Percentiles rank a stretch among this genome's conserved stretches.
Evolutionary conservation across 192 early-diverging fungal genomes (phyloP).

Genomic region (Allomyces macrogynus): DNA sequence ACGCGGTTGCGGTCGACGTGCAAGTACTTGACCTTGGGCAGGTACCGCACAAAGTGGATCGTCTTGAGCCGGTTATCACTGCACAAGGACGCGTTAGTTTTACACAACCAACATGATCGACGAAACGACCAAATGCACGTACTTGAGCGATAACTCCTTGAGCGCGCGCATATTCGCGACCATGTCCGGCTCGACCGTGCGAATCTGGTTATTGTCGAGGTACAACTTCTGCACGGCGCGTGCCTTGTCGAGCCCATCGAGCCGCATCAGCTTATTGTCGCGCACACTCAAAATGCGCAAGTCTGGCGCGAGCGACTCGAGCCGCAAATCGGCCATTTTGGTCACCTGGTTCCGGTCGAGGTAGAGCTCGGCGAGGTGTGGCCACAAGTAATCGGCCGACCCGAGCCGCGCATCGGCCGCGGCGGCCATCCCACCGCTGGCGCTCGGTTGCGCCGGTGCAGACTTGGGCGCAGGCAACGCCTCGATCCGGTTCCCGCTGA

Average conservation of each 20-base stretch:
- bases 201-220: not conserved
- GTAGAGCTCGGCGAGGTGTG: not conserved
- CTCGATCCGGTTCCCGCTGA: not conserved
- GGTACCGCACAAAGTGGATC: not conserved
- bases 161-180: not conserved
- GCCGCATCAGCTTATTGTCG: not conserved
- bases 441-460: no score
- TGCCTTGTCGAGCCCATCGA: not conserved
- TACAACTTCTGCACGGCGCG: not conserved
- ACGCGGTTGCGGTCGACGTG: not conserved
- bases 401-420: not conserved
- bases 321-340: not conserved
- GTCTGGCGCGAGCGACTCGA: not conserved
- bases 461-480: not conserved
- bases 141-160: not conserved
- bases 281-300: not conserved
- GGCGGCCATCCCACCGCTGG: not conserved
- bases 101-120: no score
- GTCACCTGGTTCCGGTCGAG: not conserved
- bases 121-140: not conserved
- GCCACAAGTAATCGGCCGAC: not conserved
- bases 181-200: not conserved
- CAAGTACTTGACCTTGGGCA: conserved; percentile 1
- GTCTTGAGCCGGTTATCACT: conserved; percentile 1
- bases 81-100: no score